These are phyloP conservation scores for Coniochaeta sp. DNA, from an alignment of 2,329 filamentous ascomycete species.

Conservation along the genomic window DNA sequence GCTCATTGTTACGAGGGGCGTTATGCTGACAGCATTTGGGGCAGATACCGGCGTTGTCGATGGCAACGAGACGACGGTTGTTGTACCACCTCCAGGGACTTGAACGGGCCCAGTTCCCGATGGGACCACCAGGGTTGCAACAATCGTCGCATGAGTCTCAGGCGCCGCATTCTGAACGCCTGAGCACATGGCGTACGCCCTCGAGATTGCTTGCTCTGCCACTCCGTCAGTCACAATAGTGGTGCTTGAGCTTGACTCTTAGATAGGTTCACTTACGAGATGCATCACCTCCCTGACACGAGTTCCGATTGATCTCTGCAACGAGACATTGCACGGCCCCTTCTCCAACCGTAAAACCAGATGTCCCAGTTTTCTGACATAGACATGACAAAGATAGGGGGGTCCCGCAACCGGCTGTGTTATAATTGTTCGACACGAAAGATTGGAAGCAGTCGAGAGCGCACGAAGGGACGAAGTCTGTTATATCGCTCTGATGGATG, in stretches of 20 bases:
- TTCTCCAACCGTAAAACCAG: slow-evolving; percentile 65
- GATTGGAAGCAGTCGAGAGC: slow-evolving; percentile 52
- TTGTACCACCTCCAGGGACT: slow-evolving; percentile 13
- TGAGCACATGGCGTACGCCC: slow-evolving; percentile 52
- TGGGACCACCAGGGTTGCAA: slow-evolving; percentile 43
- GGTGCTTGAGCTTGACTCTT: not conserved
- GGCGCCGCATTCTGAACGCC: slow-evolving; percentile 38
- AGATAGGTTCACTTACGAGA: slow-evolving; percentile 22
- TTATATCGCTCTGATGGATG: slow-evolving; percentile 28
- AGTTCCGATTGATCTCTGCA: slow-evolving; percentile 39
- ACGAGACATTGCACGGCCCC: slow-evolving; percentile 60
- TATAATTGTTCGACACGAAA: slow-evolving; percentile 56
- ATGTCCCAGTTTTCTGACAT: slow-evolving; percentile 50
- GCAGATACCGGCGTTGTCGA: slow-evolving; percentile 8
- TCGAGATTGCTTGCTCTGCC: slow-evolving; percentile 32
- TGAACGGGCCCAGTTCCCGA: slow-evolving; percentile 26
- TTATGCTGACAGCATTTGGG: not conserved
- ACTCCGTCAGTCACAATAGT: slow-evolving; percentile 8
- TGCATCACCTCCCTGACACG: slow-evolving; percentile 40
- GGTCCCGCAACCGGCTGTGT: slow-evolving; percentile 36
- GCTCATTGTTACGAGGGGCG: slow-evolving; percentile 21
- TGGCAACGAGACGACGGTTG: not conserved
- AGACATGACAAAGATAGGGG: slow-evolving; percentile 52
- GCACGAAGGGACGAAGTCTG: slow-evolving; percentile 46
- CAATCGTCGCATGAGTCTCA: slow-evolving; percentile 51